Base-by-base conservation (phyloP, 257 asterid genomes). In the Fraxinus quadrangulata region DNA sequence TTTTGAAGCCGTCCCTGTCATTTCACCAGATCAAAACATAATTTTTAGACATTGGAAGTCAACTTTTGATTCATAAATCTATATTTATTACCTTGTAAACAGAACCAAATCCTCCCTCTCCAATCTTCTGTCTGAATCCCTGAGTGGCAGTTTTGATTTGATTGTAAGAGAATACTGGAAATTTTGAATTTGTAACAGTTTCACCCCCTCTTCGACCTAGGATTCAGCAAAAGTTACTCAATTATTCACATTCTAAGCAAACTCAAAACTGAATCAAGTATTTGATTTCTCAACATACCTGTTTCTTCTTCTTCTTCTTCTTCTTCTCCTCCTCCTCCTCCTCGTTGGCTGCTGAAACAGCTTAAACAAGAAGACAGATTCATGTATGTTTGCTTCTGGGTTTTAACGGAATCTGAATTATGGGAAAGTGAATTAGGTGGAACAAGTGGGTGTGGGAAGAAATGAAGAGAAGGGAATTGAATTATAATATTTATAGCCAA, bases 91-190 rank as follows among this genome's bases (percentile, higher is more conserved):
- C 97, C 94, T 87, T 90, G 90, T 91, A 93, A 78, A 93, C 97
- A 80, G 76, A 51, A 63, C 96, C 94, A 74, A 87, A 88, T 26
- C 89, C 96, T 10, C 97, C 97, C 67, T 91, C 91, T 73, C 97
- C 97, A 74, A 93, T 83, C 80, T 90, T 90, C 85, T 88, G 80
- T 78, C 81, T 87, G 78, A 91, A 93, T 3, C 92, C 96, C 59
- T 83, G 89, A 40, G 97, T 89, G 12, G 92, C 96, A 49, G 82
- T 66, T 83, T 84, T 78, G 78, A 93, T 81, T 28, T 88, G 92
- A 6, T 79, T 51, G 86, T 86, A 87, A 12, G 88, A 56, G 72
- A 86, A 90, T 24, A 93, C 94, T 0, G 84, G 84, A 74, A 91
- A 85, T 68, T 75, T 73, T 19, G 77, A 80, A 51, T 72, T 80